Base-by-base conservation (phyloP, 108 stramenopile genomes). In the Fistulifera solaris region DNA sequence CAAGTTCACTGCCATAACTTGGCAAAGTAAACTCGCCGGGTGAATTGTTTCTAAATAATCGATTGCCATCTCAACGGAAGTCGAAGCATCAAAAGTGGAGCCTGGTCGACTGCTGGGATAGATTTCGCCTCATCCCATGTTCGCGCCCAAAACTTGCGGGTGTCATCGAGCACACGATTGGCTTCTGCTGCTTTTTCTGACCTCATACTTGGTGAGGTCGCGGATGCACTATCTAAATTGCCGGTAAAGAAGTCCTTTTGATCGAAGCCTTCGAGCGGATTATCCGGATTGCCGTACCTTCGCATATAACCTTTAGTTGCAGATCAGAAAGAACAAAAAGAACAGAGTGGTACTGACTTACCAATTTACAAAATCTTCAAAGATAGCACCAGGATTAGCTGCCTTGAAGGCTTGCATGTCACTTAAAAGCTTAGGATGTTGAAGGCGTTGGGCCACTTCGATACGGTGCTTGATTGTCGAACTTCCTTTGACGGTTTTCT, bases 381-480 rank as follows among this genome's bases (percentile, higher is more conserved):
- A 76, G 8, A 66, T 48, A 16, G 71, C 66, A 18, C 71, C 75
- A 14, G 74, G 83, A 49, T 93, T 93, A 3, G 91, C 87, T 6
- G 91, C 87, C 57, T 93, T 93, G 61, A 88, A 93, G 8, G 87
- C 66, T n/a, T 67, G 52, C 91, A 93, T 93, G 39, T 93, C 91
- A 38, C 80, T 85, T 0, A 83, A 45, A 5, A 93, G 71, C 61
- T 93, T 88, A 11, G 91, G 79, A 45, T 59, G 70, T 54, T 86
- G 87, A 5, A 86, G 53, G 14, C 77, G 75, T 42, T 93, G 83
- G 1, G 85, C 70, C 19, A 88, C 46, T 27, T 69, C 74, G 18
- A 93, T 59, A 24, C 85, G 79, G 18, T 66, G 59, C 21, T 63
- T 53, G 18, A 87, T 56, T 77, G 39, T 19, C 62, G 63, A 17